phyloP scores from a whole-genome alignment of 352 stramenopile genomes.

The Saprolegnia parasitica region DNA sequence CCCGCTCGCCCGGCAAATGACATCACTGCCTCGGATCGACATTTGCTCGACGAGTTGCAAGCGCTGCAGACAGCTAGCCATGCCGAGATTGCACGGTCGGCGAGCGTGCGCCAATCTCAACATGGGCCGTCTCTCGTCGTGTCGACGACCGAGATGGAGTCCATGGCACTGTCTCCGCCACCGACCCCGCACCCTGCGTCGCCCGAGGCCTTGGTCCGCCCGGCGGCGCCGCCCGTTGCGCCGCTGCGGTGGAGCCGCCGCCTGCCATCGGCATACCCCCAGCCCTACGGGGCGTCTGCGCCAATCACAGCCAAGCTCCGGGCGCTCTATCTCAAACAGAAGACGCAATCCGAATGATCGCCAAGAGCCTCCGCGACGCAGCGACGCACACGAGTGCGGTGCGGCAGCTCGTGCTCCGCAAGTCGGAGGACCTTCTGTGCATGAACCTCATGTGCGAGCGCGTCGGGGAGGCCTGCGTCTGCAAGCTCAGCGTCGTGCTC shows the following conservation, averaged over 20 bases:
- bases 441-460: constrained; percentile 90
- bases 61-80: not conserved
- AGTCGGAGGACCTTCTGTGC: constrained; percentile 84
- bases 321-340: constrained; percentile 9
- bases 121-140: not conserved
- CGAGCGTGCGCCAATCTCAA: not conserved
- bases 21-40: not conserved
- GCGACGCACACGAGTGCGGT: constrained; percentile 48
- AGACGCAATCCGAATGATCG: constrained; percentile 25
- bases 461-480: constrained; percentile 80
- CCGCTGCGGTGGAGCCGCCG: constrained; percentile 1
- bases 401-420: constrained; percentile 56
- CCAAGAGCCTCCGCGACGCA: constrained; percentile 58
- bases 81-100: not conserved
- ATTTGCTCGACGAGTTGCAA: not conserved
- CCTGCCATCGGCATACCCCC: not conserved
- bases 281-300: not conserved
- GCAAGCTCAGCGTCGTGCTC: constrained; percentile 71
- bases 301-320: constrained; percentile 22
- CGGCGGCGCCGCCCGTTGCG: not conserved
- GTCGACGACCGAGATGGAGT: not conserved
- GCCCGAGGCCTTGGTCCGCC: not conserved
- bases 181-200: not conserved
- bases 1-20: too few species aligned
- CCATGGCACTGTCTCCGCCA: not conserved